Base-by-base conservation (phyloP, 106 monocot genomes). In the Phalaenopsis equestris region DNA sequence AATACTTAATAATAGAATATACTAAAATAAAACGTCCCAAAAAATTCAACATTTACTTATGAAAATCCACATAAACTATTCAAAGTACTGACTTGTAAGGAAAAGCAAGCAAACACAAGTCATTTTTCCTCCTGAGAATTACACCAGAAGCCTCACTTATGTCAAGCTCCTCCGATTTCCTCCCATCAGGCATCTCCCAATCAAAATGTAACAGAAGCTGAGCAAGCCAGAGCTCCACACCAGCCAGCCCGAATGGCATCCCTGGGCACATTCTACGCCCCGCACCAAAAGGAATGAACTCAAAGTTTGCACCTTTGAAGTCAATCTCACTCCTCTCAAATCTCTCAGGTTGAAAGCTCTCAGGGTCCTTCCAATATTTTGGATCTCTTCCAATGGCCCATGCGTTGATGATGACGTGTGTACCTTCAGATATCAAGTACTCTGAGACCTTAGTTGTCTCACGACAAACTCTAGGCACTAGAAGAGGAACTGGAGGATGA, bases 201-300 rank as follows among this genome's bases (percentile, higher is more conserved):
- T 91, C 87, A 41, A 91, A 89, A 73, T 87, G 83, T 45, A 89
- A 87, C 8, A 92, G n/a, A 84, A 92, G 42, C 42, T 82, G 78
- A 1, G 85, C 87, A 36, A 92, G 55, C 16, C 77, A 72, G 10
- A 78, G 15, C 5, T 83, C 73, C 6, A 89, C 49, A 16, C 82
- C 75, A 11, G 67, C 81, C 75, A 85, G 41, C 0, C 80, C 91
- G 36, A 91, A 58, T 21, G 42, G 5, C 0, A 36, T 75, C 2
- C 91, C 89, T 0, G 91, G 91, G 57, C 91, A 91, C 1, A 56
- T 67, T 75, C 91, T 79, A 70, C 87, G 19, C 8, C 89, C 91
- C 16, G 77, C 77, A 11, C 91, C 91, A 42, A 91, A 91, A 17
- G 91, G 89, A 5, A 88, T 41, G 24, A 86, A 48, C 24, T 88